Base-by-base conservation (phyloP, 352 stramenopile species). In the Phytophthora colocasiae region DNA sequence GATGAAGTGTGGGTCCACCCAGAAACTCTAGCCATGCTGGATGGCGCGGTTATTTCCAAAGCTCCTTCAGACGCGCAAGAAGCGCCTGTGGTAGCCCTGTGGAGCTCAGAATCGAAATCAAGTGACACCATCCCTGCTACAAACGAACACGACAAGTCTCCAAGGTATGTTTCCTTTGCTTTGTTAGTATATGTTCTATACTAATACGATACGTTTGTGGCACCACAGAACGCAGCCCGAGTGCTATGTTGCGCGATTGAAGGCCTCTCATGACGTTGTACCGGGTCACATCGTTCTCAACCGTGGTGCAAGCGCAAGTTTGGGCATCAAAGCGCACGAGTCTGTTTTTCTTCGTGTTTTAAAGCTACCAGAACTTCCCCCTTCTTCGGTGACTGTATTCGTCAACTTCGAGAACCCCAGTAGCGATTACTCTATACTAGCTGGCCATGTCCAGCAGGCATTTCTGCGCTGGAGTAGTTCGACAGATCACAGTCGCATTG, bases 1-100 rank as follows among this genome's bases (percentile, higher is more conserved):
- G 78, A 91, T 26, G 86, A 93, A 65, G 79, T 91, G 27, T 90
- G 83, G 74, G 61, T 92, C 29, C 84, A 95, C 41, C 78, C 83
- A 1, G 72, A 87, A 53, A 91, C 66, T 15, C 62, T 91, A 11
- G 84, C 72, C 1, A 56, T 81, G 49, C 66, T 95, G 14, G 83
- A 91, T 51, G 87, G 87, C 12, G 77, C 83, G 1, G 58, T 86
- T 11, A 47, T 80, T 53, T 44, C 63, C 7, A 49, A 65, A 14
- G 69, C 63, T 12, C 59, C 71, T 31, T 55, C 57, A n/a, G 58
- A 79, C 41, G 45, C 63, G 2, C 74, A 82, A 50, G 70, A 82
- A 46, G 55, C 73, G 17, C 77, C 75, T 27, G 70, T 84, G 1
- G 75, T 81, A 8, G 72, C 60, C 12, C 17, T 88, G 2, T 88